phyloP scores from a whole-genome alignment of 257 asterid genomes.

The Fraxinus quadrangulata region DNA sequence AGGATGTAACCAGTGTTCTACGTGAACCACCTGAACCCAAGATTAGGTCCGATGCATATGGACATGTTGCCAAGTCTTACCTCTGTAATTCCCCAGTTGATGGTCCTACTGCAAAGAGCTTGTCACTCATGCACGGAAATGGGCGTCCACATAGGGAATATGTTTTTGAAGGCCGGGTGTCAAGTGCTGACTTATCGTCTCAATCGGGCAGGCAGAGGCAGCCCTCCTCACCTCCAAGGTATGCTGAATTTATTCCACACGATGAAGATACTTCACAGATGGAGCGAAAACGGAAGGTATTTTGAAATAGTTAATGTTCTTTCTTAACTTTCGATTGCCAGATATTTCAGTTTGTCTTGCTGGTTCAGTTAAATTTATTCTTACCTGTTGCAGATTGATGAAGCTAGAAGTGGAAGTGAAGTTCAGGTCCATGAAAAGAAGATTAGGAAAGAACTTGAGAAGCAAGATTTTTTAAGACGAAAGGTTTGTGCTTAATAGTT shows the following conservation, averaged over 20 bases:
- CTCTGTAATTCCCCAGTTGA: constrained; percentile 36
- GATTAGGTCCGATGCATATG: constrained; percentile 43
- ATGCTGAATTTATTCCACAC: constrained; percentile 31
- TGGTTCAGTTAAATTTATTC: constrained; percentile 19
- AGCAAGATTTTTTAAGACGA: constrained; percentile 72
- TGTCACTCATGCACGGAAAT: constrained; percentile 53
- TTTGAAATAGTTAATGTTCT: constrained; percentile 8
- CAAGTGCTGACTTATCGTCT: constrained; percentile 38
- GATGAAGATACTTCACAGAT: constrained; percentile 38
- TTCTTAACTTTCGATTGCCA: constrained; percentile 18
- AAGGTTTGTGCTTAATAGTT: constrained; percentile 49
- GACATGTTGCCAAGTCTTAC: constrained; percentile 38
- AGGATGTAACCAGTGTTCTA: constrained; percentile 49
- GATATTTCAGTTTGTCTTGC: background rate
- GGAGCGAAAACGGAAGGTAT: constrained; percentile 72
- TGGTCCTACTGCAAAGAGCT: constrained; percentile 45
- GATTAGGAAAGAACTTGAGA: constrained; percentile 80
- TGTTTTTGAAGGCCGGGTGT: constrained; percentile 59
- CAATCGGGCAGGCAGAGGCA: constrained; percentile 38
- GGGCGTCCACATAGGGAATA: constrained; percentile 67
- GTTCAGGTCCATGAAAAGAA: constrained; percentile 76
- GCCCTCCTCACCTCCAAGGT: constrained; percentile 38
- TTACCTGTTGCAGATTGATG: constrained; percentile 59
- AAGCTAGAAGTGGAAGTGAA: constrained; percentile 67
- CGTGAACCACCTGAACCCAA: constrained; percentile 45